Percentiles rank a stretch among this genome's conserved stretches.
phyloP scores from a whole-genome alignment of 2,329 filamentous ascomycete species.

The Neurospora crassa region DNA sequence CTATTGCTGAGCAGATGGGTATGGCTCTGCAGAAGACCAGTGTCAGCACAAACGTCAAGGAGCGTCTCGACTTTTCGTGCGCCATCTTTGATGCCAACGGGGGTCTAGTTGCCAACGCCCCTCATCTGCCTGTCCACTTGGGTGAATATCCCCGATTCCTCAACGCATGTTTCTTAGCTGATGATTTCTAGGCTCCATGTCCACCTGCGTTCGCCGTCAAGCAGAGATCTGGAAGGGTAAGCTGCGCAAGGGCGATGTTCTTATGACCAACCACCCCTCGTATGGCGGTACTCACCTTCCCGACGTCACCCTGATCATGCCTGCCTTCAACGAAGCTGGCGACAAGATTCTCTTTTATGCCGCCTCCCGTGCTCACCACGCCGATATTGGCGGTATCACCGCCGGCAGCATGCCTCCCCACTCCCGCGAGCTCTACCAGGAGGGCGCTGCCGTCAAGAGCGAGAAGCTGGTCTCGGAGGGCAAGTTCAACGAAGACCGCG shows the following conservation, averaged over 20 bases:
- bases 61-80: constrained; percentile 74
- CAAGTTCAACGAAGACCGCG: constrained; percentile 67
- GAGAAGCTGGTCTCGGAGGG: constrained; percentile 68
- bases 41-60: constrained; percentile 73
- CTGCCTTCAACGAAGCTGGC: constrained; percentile 56
- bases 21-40: constrained; percentile 69
- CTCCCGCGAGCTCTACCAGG: constrained; percentile 54
- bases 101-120: constrained; percentile 69
- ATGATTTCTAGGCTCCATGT: constrained; percentile 53
- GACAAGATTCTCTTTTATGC: constrained; percentile 75
- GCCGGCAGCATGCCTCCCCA: constrained; percentile 77
- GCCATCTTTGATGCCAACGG: constrained; percentile 70
- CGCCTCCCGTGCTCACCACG: constrained; percentile 71
- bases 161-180: not conserved
- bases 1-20: constrained; percentile 79
- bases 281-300: constrained; percentile 77
- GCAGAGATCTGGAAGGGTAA: constrained; percentile 73
- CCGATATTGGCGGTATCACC: constrained; percentile 75
- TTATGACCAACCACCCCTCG: constrained; percentile 78
- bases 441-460: constrained; percentile 54
- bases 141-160: constrained; percentile 21
- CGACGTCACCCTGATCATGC: constrained; percentile 73
- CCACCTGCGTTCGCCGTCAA: constrained; percentile 72
- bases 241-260: constrained; percentile 68
- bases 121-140: constrained; percentile 72